Percentiles rank a stretch among this genome's conserved stretches.
Evolutionary conservation across 768 basidiomycete genomes (phyloP).

Genomic region (Podaxis mareebaensis): DNA sequence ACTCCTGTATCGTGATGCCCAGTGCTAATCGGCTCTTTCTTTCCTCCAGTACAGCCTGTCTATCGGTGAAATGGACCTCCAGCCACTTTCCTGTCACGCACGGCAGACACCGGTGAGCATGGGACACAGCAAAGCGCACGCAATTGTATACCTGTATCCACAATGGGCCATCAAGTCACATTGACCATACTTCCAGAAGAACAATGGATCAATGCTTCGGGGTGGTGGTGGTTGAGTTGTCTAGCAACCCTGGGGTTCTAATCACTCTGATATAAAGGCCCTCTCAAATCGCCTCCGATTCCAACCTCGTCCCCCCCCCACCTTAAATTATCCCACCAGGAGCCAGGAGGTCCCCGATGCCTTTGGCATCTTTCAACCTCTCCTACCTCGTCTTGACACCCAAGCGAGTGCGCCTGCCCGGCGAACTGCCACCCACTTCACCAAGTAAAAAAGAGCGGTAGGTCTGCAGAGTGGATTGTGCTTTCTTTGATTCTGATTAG

Average conservation of each 20-base stretch:
- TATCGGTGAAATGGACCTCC: neutral
- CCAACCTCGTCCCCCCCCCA: neutral
- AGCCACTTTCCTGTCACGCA: neutral
- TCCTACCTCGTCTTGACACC: constrained; percentile 58
- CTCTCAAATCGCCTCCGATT: neutral
- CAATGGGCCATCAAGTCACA: constrained; percentile 3
- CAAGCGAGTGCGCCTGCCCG: constrained; percentile 50
- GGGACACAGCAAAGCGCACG: neutral
- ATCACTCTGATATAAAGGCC: neutral
- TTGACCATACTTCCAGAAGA: constrained; percentile 2
- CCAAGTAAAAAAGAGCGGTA: constrained; percentile 22
- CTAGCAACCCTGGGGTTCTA: neutral
- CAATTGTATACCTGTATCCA: neutral
- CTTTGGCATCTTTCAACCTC: constrained; percentile 43
- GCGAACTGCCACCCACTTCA: constrained; percentile 28
- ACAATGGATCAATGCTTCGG: constrained; percentile 10
- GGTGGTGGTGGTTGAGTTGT: neutral
- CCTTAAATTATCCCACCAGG: neutral
- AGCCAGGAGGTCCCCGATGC: neutral
- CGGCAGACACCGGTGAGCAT: neutral
- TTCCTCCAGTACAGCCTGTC: neutral
- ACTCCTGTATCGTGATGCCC: neutral
- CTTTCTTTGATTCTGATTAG: neutral
- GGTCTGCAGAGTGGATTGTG: constrained; percentile 13
- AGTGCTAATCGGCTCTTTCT: neutral